Base-by-base conservation (phyloP, 1,284 basidiomycete species). In the Erythrobasidium hasegawianum region DNA sequence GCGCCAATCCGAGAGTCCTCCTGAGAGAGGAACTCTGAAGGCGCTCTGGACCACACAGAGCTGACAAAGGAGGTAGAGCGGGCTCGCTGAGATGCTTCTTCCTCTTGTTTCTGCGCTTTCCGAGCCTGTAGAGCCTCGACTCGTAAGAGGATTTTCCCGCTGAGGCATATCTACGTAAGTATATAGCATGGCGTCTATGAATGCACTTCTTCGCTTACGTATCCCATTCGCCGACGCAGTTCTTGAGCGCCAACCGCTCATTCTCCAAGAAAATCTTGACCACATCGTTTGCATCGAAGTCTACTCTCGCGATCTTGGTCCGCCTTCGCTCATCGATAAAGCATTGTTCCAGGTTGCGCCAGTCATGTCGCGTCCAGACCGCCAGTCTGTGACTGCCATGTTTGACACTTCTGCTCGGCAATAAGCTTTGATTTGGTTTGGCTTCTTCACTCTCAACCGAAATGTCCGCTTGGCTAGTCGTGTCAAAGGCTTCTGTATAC, bases 101-200 rank as follows among this genome's bases (percentile, higher is more conserved):
- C 49, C 11, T 22, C 22, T 29, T 69, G 67, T 39, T 69, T 70
- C n/a, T 67, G 65, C n/a, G 62, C 62, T 11, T 71, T 67, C 2
- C 72, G 65, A 4, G 64, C 65, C 41, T 68, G 66, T 41, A 72
- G 62, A 16, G 72, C 72, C 20, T 70, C 47, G 27, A 72, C 69
- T 29, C 72, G 69, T 11, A 64, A 26, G 14, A 67, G n/a, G 11
- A 72, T 57, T 29, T 68, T 68, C 29, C 65, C 57, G 43, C 71
- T 71, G n/a, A 14, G 13, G n/a, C 18, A 14, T 11, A 26, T 38
- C n/a, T n/a, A n/a, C n/a, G n/a, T n/a, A n/a, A n/a, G n/a, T n/a
- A n/a, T n/a, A n/a, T n/a, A n/a, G n/a, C n/a, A n/a, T n/a, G n/a
- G n/a, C n/a, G n/a, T n/a, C n/a, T n/a, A n/a, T n/a, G n/a, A n/a